Evolutionary conservation across 2,329 filamentous ascomycete genomes (phyloP).

Genomic region (Aspergillus pseudoglaucus): DNA sequence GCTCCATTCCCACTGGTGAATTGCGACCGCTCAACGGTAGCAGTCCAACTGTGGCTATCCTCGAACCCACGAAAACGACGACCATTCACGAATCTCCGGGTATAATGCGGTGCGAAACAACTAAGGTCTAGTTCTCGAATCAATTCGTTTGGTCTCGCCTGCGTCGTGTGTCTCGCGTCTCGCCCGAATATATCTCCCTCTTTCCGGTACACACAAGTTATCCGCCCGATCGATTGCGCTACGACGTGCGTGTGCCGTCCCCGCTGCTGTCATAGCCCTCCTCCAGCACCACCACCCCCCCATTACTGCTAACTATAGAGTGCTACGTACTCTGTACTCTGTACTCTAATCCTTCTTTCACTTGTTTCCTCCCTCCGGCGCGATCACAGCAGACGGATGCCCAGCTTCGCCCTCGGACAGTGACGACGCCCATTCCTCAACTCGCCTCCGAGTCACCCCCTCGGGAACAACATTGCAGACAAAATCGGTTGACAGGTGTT

Average conservation of each 20-base stretch:
- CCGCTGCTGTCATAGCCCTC: conserved; percentile 19
- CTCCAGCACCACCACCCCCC: background rate
- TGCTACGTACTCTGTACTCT: no score
- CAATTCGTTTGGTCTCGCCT: background rate
- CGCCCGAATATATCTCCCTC: background rate
- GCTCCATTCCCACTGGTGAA: conserved; percentile 11
- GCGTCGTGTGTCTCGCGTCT: background rate
- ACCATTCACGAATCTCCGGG: background rate
- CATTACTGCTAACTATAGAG: conserved; percentile 2
- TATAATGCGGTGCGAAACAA: background rate
- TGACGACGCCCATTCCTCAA: no score
- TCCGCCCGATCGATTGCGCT: conserved; percentile 15
- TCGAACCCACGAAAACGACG: background rate
- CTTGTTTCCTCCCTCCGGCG: conserved; percentile 7
- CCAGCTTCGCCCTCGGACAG: no score
- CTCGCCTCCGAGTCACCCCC: no score
- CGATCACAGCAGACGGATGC: conserved; percentile 26
- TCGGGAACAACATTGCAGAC: no score
- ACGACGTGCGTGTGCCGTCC: conserved; percentile 20
- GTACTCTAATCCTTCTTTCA: no score
- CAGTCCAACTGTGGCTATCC: background rate
- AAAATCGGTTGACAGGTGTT: background rate
- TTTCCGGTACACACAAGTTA: conserved; percentile 3
- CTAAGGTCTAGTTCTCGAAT: background rate
- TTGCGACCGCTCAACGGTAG: conserved; percentile 13